These are phyloP conservation scores for Allium sativum DNA, from an alignment of 106 monocot species.

Conservation along the genomic window DNA sequence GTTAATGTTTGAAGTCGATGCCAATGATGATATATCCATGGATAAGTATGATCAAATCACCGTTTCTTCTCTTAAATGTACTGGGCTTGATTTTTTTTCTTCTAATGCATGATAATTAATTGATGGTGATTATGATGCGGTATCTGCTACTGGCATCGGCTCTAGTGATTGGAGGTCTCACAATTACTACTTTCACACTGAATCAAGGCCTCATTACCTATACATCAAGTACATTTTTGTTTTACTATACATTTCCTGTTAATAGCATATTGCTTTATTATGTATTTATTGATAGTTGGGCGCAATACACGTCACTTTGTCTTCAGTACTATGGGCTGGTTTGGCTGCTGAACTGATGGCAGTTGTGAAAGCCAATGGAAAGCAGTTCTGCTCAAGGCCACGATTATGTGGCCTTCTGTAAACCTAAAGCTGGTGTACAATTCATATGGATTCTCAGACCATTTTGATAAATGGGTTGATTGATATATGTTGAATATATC, in stretches of 20 bases:
- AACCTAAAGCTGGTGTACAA: background rate
- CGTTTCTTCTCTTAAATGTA: no score
- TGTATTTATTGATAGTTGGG: slow-evolving; percentile 22
- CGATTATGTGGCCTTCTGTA: slow-evolving; percentile 62
- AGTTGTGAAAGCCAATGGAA: slow-evolving; percentile 78
- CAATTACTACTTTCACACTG: slow-evolving; percentile 58
- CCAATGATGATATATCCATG: no score
- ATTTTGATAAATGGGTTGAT: no score
- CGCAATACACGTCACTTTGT: slow-evolving; percentile 42
- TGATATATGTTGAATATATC: no score
- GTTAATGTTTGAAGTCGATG: no score
- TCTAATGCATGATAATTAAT: no score
- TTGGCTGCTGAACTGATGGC: slow-evolving; percentile 67
- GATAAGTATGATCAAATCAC: no score
- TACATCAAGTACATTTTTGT: background rate
- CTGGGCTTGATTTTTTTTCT: no score
- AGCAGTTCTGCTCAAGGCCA: slow-evolving; percentile 86
- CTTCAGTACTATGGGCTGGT: slow-evolving; percentile 73
- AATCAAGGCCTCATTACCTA: slow-evolving; percentile 50
- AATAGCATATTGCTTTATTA: background rate
- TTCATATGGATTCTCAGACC: no score
- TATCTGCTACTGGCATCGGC: slow-evolving; percentile 85
- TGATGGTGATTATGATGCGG: slow-evolving; percentile 22
- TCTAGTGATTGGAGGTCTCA: slow-evolving; percentile 68
- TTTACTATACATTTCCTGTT: background rate